These are phyloP conservation scores for Mercurialis annua DNA, from an alignment of 345 rosid genomes.

Conservation along the genomic window DNA sequence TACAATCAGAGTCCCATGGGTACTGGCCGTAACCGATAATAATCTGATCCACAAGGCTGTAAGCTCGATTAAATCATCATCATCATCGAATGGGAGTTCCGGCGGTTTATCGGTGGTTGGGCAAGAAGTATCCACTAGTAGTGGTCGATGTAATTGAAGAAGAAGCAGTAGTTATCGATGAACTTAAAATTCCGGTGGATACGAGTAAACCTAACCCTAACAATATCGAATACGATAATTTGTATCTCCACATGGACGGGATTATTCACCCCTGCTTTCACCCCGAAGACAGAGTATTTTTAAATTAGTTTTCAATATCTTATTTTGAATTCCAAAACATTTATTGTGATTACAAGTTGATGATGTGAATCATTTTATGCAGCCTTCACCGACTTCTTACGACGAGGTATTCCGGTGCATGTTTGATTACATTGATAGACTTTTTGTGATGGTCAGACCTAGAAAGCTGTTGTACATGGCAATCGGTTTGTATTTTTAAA, in stretches of 20 bases:
- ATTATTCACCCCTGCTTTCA: conserved; percentile 98
- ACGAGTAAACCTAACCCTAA: conserved; percentile 84
- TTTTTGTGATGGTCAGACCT: conserved; percentile 92
- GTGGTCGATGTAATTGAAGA: conserved; percentile 84
- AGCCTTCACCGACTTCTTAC: conserved; percentile 74
- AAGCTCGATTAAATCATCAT: background rate
- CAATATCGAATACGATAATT: conserved; percentile 69
- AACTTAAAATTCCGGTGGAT: conserved; percentile 67
- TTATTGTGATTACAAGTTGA: too few species aligned
- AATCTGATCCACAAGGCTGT: background rate
- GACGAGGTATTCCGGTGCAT: conserved; percentile 77
- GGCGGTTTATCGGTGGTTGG: conserved; percentile 87
- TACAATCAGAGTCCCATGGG: too few species aligned
- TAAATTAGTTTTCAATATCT: too few species aligned
- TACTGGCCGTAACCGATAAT: too few species aligned
- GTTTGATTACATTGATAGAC: conserved; percentile 87
- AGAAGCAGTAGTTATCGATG: conserved; percentile 61
- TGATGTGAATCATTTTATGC: conserved; percentile 25
- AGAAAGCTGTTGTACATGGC: conserved; percentile 84
- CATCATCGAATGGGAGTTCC: conserved; percentile 98
- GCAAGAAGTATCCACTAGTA: conserved; percentile 78
- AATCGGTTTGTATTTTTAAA: conserved; percentile 51
- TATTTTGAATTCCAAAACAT: too few species aligned
- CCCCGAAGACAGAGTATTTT: conserved; percentile 79
- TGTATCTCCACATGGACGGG: conserved; percentile 98